Evolutionary conservation across 345 rosid species (phyloP).

Genomic region (Pistacia atlantica): DNA sequence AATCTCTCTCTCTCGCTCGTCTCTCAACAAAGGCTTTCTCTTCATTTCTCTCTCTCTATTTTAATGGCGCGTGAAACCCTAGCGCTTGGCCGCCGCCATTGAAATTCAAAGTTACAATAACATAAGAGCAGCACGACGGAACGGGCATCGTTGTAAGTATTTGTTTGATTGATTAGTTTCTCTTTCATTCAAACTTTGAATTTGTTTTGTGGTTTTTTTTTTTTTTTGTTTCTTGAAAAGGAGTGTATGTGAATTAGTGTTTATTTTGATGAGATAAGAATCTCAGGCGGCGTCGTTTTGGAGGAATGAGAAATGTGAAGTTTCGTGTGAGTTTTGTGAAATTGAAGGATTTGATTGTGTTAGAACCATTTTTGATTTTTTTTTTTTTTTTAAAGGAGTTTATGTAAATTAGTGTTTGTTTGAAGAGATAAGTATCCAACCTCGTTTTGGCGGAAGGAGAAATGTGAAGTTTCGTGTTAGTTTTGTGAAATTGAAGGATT

Average conservation of each 20-base stretch:
- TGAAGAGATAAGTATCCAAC: no score
- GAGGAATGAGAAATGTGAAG: not conserved
- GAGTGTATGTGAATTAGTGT: not conserved
- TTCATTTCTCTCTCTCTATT: not conserved
- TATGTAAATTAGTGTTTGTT: not conserved
- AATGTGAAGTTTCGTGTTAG: conserved; percentile 1
- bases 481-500: not conserved
- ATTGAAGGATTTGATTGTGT: conserved; percentile 7
- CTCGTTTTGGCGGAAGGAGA: not conserved
- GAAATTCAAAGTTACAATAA: conserved; percentile 7
- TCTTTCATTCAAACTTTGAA: not conserved
- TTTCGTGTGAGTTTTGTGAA: not conserved
- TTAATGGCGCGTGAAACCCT: conserved; percentile 48
- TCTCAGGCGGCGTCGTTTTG: not conserved
- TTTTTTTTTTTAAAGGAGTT: not conserved
- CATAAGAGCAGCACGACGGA: not conserved
- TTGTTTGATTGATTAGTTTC: not conserved
- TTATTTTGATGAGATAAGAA: no score
- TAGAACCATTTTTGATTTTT: not conserved
- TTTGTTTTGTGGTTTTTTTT: not conserved
- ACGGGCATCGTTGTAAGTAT: conserved; percentile 3
- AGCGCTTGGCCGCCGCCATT: conserved; percentile 53
- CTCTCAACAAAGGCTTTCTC: conserved; percentile 21
- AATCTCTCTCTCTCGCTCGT: conserved; percentile 18
- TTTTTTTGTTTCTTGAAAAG: not conserved